phyloP scores from a whole-genome alignment of 1,284 basidiomycete species.

The Malassezia furfur region DNA sequence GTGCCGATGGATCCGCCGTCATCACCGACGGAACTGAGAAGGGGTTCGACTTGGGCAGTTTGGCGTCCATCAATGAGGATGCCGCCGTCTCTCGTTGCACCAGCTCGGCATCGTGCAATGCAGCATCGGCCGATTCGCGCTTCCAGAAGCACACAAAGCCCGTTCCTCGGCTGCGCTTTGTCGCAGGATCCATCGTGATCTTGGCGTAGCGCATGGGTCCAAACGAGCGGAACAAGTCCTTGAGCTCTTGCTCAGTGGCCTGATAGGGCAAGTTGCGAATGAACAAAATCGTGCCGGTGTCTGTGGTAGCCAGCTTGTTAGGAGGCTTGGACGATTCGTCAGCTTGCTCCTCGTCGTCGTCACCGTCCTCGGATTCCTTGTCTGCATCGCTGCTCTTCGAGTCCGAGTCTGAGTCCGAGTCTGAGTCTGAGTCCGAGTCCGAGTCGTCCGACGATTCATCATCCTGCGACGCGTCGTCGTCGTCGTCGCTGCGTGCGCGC shows the following conservation, averaged over 20 bases:
- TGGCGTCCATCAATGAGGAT: neutral
- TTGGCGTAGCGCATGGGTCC: slow-evolving; percentile 87
- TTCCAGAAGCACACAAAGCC: slow-evolving; percentile 99
- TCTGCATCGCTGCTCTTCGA: slow-evolving; percentile 21
- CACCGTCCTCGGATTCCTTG: slow-evolving; percentile 23
- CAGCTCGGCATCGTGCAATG: slow-evolving; percentile 61
- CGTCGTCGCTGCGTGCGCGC: slow-evolving; percentile 19
- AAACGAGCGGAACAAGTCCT: slow-evolving; percentile 55
- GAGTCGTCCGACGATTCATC: slow-evolving; percentile 38
- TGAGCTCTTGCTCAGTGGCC: slow-evolving; percentile 52
- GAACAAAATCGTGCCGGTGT: slow-evolving; percentile 75
- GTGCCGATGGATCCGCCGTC: slow-evolving; percentile 86
- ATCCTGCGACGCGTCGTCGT: slow-evolving; percentile 37
- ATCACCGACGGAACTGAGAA: slow-evolving; percentile 42
- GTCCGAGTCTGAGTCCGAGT: slow-evolving; percentile 12
- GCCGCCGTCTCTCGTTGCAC: slow-evolving; percentile 31
- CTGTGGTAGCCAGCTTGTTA: slow-evolving; percentile 30
- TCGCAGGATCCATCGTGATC: slow-evolving; percentile 74
- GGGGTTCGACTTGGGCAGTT: slow-evolving; percentile 24
- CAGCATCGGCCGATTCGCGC: slow-evolving; percentile 74
- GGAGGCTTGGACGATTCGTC: slow-evolving; percentile 24
- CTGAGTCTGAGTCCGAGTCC: slow-evolving; percentile 11
- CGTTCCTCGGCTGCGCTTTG: slow-evolving; percentile 79
- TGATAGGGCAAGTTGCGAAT: slow-evolving; percentile 87
- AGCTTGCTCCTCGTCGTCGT: slow-evolving; percentile 51